Conservation (phyloP, 2,329 filamentous ascomycete species). For the Fusarium continuum region DNA sequence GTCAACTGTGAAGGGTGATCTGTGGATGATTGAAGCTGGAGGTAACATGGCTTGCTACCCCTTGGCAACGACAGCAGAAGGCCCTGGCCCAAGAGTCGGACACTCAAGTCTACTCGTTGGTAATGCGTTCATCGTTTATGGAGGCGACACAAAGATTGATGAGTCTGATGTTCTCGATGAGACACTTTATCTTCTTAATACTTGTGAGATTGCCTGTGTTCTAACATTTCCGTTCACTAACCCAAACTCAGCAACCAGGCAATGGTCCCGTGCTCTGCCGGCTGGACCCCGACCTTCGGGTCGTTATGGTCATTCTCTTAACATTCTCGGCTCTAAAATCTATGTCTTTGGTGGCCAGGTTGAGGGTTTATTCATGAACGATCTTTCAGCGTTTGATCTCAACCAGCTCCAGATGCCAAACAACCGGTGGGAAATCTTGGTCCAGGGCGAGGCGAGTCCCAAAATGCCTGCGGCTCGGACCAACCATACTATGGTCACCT, state of each 20-base stretch:
- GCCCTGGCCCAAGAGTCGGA: slow-evolving; percentile 92
- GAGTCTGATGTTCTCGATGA: slow-evolving; percentile 92
- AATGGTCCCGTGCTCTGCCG: slow-evolving; percentile 95
- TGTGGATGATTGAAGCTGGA: slow-evolving; percentile 97
- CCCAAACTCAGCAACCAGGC: slow-evolving; percentile 77
- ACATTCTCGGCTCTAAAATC: slow-evolving; percentile 95
- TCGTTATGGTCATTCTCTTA: slow-evolving; percentile 94
- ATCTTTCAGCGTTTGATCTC: slow-evolving; percentile 92
- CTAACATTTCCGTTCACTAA: slow-evolving; percentile 27
- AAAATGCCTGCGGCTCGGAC: slow-evolving; percentile 85
- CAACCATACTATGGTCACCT: slow-evolving; percentile 92
- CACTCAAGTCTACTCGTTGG: slow-evolving; percentile 94
- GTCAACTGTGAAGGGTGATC: slow-evolving; percentile 92
- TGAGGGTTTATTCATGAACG: slow-evolving; percentile 98
- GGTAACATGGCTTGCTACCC: slow-evolving; percentile 90
- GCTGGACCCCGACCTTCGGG: slow-evolving; percentile 86
- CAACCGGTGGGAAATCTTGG: slow-evolving; percentile 95
- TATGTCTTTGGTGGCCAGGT: slow-evolving; percentile 98
- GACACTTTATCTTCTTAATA: slow-evolving; percentile 95
- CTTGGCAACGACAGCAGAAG: slow-evolving; percentile 89
- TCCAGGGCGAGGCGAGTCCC: slow-evolving; percentile 66
- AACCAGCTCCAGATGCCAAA: slow-evolving; percentile 91
- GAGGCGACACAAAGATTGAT: slow-evolving; percentile 96
- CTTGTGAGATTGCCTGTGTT: slow-evolving; percentile 71
- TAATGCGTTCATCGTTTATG: slow-evolving; percentile 99